phyloP scores from a whole-genome alignment of 2,329 filamentous ascomycete genomes.

The Fusarium robinianum region DNA sequence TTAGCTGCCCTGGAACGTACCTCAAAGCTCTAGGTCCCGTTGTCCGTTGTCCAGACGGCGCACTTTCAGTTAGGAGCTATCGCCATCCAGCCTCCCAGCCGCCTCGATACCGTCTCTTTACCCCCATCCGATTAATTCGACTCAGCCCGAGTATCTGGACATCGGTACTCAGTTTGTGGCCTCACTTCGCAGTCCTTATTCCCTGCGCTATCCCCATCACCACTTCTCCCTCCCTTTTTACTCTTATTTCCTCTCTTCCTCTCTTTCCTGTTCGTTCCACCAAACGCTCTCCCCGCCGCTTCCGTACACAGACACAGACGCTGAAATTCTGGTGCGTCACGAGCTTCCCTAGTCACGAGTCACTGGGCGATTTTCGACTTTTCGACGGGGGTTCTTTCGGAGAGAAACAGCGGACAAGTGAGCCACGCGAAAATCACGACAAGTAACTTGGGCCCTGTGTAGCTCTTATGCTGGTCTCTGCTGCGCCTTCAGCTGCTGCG shows the following conservation, averaged over 20 bases:
- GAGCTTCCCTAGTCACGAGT: slow-evolving; percentile 32
- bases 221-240: too few species aligned
- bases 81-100: slow-evolving; percentile 28
- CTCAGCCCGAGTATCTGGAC: too few species aligned
- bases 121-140: too few species aligned
- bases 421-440: slow-evolving; percentile 21
- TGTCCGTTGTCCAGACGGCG: neutral
- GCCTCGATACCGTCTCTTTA: slow-evolving; percentile 37
- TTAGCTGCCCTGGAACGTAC: slow-evolving; percentile 16
- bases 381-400: slow-evolving; percentile 13
- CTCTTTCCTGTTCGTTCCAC: slow-evolving; percentile 19
- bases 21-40: slow-evolving; percentile 17
- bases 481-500: slow-evolving; percentile 21
- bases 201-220: too few species aligned
- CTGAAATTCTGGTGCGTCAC: slow-evolving; percentile 29
- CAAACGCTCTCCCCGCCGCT: too few species aligned
- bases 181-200: too few species aligned
- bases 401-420: slow-evolving; percentile 8
- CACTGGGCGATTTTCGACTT: slow-evolving; percentile 15
- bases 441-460: slow-evolving; percentile 12
- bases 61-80: slow-evolving; percentile 29
- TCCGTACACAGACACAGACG: neutral
- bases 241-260: slow-evolving; percentile 20
- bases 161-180: too few species aligned
- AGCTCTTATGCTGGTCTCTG: slow-evolving; percentile 15